Base-by-base conservation (phyloP, 106 monocot genomes). In the Dendrobium chrysotoxum region DNA sequence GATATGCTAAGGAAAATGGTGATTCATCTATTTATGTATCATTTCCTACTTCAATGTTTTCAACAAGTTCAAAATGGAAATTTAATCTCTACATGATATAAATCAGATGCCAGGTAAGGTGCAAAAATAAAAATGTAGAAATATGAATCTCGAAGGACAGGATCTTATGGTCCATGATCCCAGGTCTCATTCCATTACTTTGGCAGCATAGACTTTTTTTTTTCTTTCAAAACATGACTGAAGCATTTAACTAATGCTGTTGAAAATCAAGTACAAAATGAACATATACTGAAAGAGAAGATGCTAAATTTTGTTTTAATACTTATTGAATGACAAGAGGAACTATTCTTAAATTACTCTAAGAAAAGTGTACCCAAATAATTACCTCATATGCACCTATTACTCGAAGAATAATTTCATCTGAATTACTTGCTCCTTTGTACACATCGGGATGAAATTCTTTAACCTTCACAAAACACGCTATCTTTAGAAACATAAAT, bases 391-490 rank as follows among this genome's bases (percentile, higher is more conserved):
- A 97, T 4, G 97, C 94, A 44, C 78, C 72, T 82, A 97, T 87
- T 3, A 97, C 80, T 75, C 92, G 87, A 53, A 80, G 86, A 21
- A 97, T 92, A 72, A 90, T 84, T 38, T 77, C 72, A 80, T 94
- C 91, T 64, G 94, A 86, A 77, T 82, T 73, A 61, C 53, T 75
- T 16, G 20, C 57, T 16, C 92, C 88, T 80, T 86, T 91, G 75
- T 82, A 91, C 25, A 97, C 92, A 83, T 97, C 97, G 21, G 97
- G 97, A 85, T 94, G 96, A 80, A 92, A 97, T 75, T 94, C 82
- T 84, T 97, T 97, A 21, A 97, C 96, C 92, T 92, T 71, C 26
- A 85, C 79, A 38, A 79, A 5, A 28, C 76, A 70, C 53, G 64
- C 18, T 25, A 81, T 53, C n/a, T 44, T 58, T 7, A 55, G 21